phyloP scores from a whole-genome alignment of 306 rosid species.

The Trifolium dubium region DNA sequence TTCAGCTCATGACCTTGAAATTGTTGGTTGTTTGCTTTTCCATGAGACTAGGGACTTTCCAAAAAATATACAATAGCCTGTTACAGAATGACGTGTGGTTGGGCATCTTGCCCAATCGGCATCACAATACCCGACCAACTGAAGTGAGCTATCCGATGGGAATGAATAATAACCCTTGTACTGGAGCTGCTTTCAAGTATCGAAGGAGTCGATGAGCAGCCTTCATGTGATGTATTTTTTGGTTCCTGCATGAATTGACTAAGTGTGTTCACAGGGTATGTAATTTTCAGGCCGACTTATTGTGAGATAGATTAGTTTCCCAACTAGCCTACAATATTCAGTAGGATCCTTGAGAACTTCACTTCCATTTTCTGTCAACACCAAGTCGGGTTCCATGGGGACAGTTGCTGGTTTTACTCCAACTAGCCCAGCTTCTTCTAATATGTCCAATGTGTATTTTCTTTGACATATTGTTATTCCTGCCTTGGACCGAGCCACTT shows the following conservation, averaged over 20 bases:
- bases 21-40: not conserved
- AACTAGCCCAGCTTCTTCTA: not conserved
- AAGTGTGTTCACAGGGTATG: not conserved
- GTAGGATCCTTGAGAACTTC: constrained; percentile 1
- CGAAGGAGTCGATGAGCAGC: not conserved
- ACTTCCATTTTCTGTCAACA: not conserved
- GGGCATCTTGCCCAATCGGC: not conserved
- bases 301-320: not conserved
- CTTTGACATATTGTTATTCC: not conserved
- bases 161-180: not conserved
- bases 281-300: not conserved
- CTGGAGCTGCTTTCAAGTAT: not conserved
- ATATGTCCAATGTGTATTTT: constrained; percentile 6
- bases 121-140: not conserved
- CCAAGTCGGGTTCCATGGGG: not conserved
- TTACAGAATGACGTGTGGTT: not conserved
- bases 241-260: constrained; percentile 13
- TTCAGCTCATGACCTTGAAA: not conserved
- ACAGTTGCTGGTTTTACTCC: not conserved
- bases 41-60: not conserved
- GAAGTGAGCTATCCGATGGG: not conserved
- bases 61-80: not conserved
- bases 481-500: not conserved
- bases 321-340: not conserved
- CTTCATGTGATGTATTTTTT: not conserved